Base-by-base conservation (phyloP, 2,329 filamentous ascomycete species). In the Ascochyta fabae region DNA sequence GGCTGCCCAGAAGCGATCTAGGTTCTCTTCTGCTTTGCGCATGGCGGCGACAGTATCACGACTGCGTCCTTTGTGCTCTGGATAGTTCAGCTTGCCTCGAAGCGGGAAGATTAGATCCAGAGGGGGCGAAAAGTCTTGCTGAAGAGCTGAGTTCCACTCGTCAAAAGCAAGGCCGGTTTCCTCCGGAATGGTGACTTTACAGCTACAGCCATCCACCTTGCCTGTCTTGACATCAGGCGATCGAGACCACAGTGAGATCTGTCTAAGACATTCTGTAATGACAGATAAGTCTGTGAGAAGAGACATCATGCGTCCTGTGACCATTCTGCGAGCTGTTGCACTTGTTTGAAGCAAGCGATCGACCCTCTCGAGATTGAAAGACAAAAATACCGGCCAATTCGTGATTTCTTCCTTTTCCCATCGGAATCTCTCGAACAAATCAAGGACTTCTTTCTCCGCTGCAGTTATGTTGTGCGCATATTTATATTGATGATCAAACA, bases 1-100 rank as follows among this genome's bases (percentile, higher is more conserved):
- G 3, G 24, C 62, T 1, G 44, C 56, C 82, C 81, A 84, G 56
- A 83, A 81, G 0, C 35, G 50, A 59, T 84, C 81, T 8, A 85
- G 69, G 16, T 75, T 71, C 0, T 35, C 19, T 65, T 86, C 83
- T 0, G 83, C 81, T 8, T 23, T 24, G 38, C 39, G 77, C 72
- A 0, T 79, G 9, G 22, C 29, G 7, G 43, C 16, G 23, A 47
- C 72, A 16, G 75, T 84, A 8, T 78, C 75, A 39, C 72, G 74
- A 2, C 73, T 83, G 1, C 38, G 29, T 19, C 27, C 35, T 23
- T 49, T 42, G 29, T 49, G 38, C 19, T 49, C 46, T 4, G 38
- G 46, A 41, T 49, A 49, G 7, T 22, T 19, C 1, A 49, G 22
- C 22, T 42, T 41, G 6, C 39, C 46, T 22, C 15, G 8, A 13